Evolutionary conservation across 768 basidiomycete species (phyloP).

Genomic region (Mycena epipterygia): DNA sequence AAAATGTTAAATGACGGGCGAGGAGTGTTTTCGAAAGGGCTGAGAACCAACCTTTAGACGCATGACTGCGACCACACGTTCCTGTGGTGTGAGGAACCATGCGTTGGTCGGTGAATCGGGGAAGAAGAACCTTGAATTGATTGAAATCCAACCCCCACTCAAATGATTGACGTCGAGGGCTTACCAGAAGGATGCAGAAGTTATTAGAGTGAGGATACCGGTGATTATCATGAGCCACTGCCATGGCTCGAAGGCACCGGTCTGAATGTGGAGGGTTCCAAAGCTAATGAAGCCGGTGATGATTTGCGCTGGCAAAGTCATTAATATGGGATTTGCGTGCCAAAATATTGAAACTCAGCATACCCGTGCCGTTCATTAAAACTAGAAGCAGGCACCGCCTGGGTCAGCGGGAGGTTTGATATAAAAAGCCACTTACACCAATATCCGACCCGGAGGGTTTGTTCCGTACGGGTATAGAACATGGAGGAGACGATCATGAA

Average conservation of each 20-base stretch:
- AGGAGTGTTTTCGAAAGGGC: no score
- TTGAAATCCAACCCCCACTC: no score
- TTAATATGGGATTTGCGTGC: no score
- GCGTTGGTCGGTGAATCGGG: slow-evolving; percentile 72
- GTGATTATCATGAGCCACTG: slow-evolving; percentile 81
- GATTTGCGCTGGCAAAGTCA: slow-evolving; percentile 67
- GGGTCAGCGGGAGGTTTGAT: no score
- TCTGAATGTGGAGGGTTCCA: slow-evolving; percentile 76
- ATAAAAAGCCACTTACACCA: slow-evolving; percentile 68
- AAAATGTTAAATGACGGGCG: slow-evolving; percentile 49
- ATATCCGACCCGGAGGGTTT: slow-evolving; percentile 65
- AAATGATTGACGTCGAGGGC: no score
- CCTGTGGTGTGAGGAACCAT: slow-evolving; percentile 68
- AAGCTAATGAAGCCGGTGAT: slow-evolving; percentile 80
- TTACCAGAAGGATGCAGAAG: slow-evolving; percentile 59
- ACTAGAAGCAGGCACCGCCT: no score
- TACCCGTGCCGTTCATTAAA: no score
- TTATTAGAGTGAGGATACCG: no score
- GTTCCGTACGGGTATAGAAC: slow-evolving; percentile 69
- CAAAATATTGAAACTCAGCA: no score
- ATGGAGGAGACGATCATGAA: slow-evolving; percentile 69
- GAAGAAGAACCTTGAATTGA: no score
- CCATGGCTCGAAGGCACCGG: slow-evolving; percentile 73
- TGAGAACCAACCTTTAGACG: slow-evolving; percentile 63
- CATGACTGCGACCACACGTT: slow-evolving; percentile 63